Base-by-base conservation (phyloP, 495 filamentous ascomycete genomes). In the Talaromyces nanjingensis region DNA sequence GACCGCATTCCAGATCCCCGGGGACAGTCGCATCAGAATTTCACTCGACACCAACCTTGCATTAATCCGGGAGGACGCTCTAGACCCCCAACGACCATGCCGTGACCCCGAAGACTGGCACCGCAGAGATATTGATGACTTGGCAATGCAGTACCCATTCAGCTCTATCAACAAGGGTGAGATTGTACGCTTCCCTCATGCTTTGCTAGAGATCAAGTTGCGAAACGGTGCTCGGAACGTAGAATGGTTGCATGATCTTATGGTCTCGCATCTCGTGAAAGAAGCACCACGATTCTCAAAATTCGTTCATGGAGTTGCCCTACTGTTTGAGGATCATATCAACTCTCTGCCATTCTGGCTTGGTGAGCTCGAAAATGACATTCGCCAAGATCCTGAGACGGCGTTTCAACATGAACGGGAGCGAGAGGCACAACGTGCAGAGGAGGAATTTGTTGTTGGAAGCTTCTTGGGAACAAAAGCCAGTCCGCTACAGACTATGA, bases 301-400 rank as follows among this genome's bases (percentile, higher is more conserved):
- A 71, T 98, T 98, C 69, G 89, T 93, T 22, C 94, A 98, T 67
- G 94, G 96, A 64, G 87, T 96, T 2, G 92, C 93, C 12, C 85
- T 87, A 42, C 79, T 98, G 7, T 98, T 97, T 69, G 96, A 98
- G 64, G 96, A 98, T 71, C 80, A 96, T 71, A 93, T 98, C 73
- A 98, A 98, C 76, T 91, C 83, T 63, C 87, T 98, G 63, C 94
- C 94, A 4, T 97, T 98, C 81, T 98, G 94, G 94, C 84, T 97
- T 3, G 83, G 87, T 64, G 90, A 93, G 60, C 77, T 97, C 9
- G 93, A 96, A 66, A 91, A 84, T 37, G 94, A 98, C 68, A 98
- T 98, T 68, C 86, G 92, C 60, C 90, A 89, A 67, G 94, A 98
- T 71, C 94, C 94, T 2, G 87, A 94, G 70, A 83, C 84, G 34